These are phyloP conservation scores for Monosporascus sp. DNA, from an alignment of 2,329 filamentous ascomycete genomes.

Conservation along the genomic window DNA sequence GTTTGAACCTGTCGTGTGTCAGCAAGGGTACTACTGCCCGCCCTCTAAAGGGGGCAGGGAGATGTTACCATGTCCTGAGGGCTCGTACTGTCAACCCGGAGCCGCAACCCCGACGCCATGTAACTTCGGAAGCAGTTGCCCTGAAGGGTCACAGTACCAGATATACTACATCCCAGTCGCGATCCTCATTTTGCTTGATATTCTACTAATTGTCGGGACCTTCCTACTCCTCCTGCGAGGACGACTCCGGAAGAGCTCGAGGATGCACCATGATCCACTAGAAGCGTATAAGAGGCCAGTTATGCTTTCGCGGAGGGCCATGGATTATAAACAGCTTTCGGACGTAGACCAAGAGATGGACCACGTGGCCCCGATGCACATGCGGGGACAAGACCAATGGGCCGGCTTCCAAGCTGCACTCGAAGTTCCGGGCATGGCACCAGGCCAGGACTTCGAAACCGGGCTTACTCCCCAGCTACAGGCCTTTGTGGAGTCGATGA, in stretches of 20 bases:
- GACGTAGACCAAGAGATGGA: constrained; percentile 32
- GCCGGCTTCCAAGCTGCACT: constrained; percentile 34
- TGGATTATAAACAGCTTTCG: constrained; percentile 30
- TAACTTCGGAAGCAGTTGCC: constrained; percentile 39
- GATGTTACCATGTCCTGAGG: constrained; percentile 38
- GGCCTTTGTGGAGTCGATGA: constrained; percentile 48
- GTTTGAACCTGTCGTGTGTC: constrained; percentile 48
- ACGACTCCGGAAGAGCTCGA: constrained; percentile 25
- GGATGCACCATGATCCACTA: constrained; percentile 12
- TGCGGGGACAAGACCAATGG: constrained; percentile 21
- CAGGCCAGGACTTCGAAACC: constrained; percentile 24
- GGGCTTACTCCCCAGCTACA: constrained; percentile 35
- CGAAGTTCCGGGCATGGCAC: constrained; percentile 22
- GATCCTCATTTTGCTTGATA: constrained; percentile 38
- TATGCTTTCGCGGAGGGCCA: constrained; percentile 23
- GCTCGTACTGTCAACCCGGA: constrained; percentile 47
- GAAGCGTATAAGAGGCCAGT: constrained; percentile 20
- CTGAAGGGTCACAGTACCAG: constrained; percentile 36
- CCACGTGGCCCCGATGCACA: constrained; percentile 28
- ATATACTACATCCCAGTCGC: constrained; percentile 38
- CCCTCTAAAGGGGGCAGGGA: constrained; percentile 28
- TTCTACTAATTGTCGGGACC: constrained; percentile 32
- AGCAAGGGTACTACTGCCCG: constrained; percentile 45
- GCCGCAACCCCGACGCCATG: constrained; percentile 43
- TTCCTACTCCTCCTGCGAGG: constrained; percentile 31